Evolutionary conservation across 1,139 yeast species (phyloP), one percentile per base, ranked within the genome.

Genomic region (Wickerhamiella pararugosa): DNA sequence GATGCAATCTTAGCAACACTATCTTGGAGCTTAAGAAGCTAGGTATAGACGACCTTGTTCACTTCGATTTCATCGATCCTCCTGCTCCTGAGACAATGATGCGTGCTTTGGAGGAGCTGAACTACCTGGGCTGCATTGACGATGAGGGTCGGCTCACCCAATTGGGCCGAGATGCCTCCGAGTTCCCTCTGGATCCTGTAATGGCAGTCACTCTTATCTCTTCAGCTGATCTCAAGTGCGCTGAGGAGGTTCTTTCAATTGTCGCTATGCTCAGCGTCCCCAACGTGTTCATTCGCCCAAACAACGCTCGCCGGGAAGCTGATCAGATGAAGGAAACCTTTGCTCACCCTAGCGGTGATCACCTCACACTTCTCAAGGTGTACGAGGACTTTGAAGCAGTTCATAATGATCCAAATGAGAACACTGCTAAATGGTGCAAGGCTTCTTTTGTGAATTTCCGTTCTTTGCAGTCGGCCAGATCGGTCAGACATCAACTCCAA

Each of bases 21-120:
- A 97, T 90, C 28, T 66, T 90, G 48, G 94, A 90, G 60, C 70
- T 90, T 61, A 90, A 90, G 61, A 90, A 90, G 62, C 71, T 90
- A 47, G 97, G 97, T 21, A 74, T 90, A 51, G 95, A 90, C 58
- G 98, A 90, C 62, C 73, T 90, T 58, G 98, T 90, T 29, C 97
- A 90, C 62, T 90, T 90, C 58, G 98, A 90, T 61, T 90, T 90
- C 57, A 90, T 90, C 95, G 98, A 90, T 58, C 97, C 98, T 6
- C 98, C 98, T n/a, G 97, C 98, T 1, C 97, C 97, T 5, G 98
- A 90, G 62, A 90, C 98, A 6, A 90, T 90, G 98, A 87, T 90
- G 97, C 73, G 97, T 60, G 97, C 98, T 0, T 67, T 90, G 52
- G 98, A 90, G 62, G 98, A 90, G 61, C 71, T 90, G 56, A 87